Percentiles rank a stretch among this genome's conserved stretches.
phyloP scores from a whole-genome alignment of 2,329 filamentous ascomycete genomes.

The Thielaviopsis populi region DNA sequence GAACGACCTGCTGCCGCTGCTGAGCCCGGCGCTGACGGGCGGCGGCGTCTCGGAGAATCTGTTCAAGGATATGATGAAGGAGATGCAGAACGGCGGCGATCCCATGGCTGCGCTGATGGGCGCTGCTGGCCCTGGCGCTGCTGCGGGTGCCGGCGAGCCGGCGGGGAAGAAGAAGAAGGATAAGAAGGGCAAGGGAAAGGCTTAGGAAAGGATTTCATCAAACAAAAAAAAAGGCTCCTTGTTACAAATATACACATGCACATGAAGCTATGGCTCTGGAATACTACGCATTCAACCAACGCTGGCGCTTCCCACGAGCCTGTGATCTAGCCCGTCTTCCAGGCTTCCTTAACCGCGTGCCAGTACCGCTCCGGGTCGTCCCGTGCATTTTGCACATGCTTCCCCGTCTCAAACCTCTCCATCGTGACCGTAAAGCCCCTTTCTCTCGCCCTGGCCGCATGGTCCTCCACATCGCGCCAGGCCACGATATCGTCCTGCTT shows the following conservation, averaged over 20 bases:
- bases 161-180: constrained; percentile 34
- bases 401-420: constrained; percentile 33
- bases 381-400: constrained; percentile 29
- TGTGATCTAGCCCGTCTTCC: constrained; percentile 22
- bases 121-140: constrained; percentile 23
- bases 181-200: constrained; percentile 35
- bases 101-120: constrained; percentile 32
- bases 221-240: neutral
- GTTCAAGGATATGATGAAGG: constrained; percentile 91
- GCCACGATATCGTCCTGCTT: constrained; percentile 33
- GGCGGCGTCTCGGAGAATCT: constrained; percentile 91
- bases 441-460: constrained; percentile 29
- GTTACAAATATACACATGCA: neutral
- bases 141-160: constrained; percentile 20
- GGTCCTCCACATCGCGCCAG: constrained; percentile 32
- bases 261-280: neutral
- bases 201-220: constrained; percentile 16
- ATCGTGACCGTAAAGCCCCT: constrained; percentile 28
- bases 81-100: constrained; percentile 51
- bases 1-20: constrained; percentile 64
- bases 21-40: constrained; percentile 78
- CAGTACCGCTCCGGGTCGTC: constrained; percentile 35
- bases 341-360: constrained; percentile 31
- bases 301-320: neutral
- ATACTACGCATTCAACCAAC: neutral